Conservation (phyloP, 257 asterid genomes). For the Rehmannia glutinosa region DNA sequence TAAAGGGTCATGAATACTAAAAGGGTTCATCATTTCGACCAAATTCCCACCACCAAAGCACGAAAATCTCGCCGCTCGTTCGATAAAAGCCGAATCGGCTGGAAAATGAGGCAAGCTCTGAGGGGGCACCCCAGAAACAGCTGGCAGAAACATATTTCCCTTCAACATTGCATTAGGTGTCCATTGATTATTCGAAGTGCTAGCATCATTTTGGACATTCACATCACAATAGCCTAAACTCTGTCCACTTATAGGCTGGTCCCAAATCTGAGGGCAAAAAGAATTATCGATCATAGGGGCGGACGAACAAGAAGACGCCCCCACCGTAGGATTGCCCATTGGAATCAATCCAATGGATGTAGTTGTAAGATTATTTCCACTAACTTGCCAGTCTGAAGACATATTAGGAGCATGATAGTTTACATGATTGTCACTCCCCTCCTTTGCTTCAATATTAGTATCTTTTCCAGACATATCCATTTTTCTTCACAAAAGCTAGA, state of each 20-base stretch:
- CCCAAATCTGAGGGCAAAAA: slow-evolving; percentile 58
- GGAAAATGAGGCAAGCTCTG: slow-evolving; percentile 72
- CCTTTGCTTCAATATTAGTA: slow-evolving; percentile 37
- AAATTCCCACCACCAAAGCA: slow-evolving; percentile 80
- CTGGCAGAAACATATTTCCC: slow-evolving; percentile 53
- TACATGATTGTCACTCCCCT: slow-evolving; percentile 37
- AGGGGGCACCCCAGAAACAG: slow-evolving; percentile 50
- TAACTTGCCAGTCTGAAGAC: slow-evolving; percentile 63
- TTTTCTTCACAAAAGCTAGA: slow-evolving; percentile 5
- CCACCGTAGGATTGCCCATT: slow-evolving; percentile 34
- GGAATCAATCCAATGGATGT: slow-evolving; percentile 45
- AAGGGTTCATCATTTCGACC: slow-evolving; percentile 51
- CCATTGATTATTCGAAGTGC: no score
- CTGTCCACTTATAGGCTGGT: slow-evolving; percentile 42
- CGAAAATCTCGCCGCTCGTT: slow-evolving; percentile 87
- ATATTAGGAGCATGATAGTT: slow-evolving; percentile 41
- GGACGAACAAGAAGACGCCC: slow-evolving; percentile 42
- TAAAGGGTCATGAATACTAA: slow-evolving; percentile 26
- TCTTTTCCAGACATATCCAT: slow-evolving; percentile 55
- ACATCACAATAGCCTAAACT: slow-evolving; percentile 52
- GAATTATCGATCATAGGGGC: slow-evolving; percentile 44
- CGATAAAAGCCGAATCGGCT: slow-evolving; percentile 75
- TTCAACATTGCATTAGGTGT: slow-evolving; percentile 51
- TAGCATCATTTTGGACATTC: slow-evolving; percentile 38
- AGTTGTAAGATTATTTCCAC: slow-evolving; percentile 36